Percentiles rank a stretch among this genome's conserved stretches.
Conservation (phyloP, 768 basidiomycete genomes). For the Suillus decipiens region DNA sequence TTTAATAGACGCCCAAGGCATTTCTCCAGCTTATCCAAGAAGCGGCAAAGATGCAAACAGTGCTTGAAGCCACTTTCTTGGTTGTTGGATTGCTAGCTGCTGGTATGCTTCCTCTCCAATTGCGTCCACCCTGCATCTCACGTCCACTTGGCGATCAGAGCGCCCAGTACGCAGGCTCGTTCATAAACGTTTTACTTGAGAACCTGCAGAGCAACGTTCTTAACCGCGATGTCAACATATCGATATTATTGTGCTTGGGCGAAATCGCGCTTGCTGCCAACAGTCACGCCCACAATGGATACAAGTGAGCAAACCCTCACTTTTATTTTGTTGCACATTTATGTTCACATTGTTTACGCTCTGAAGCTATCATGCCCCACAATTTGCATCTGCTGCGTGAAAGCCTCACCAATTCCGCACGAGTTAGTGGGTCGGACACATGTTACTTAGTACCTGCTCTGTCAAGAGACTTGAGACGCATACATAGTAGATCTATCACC, state of each 20-base stretch:
- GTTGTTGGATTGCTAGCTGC: slow-evolving; percentile 86
- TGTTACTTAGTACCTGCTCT: no score
- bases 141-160: slow-evolving; percentile 88
- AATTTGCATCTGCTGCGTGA: no score
- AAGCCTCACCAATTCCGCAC: no score
- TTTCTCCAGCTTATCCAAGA: slow-evolving; percentile 83
- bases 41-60: slow-evolving; percentile 90
- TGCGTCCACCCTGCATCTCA: slow-evolving; percentile 49
- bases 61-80: slow-evolving; percentile 95
- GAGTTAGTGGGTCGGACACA: no score
- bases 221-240: slow-evolving; percentile 93
- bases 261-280: slow-evolving; percentile 95
- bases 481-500: no score
- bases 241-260: slow-evolving; percentile 92
- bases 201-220: slow-evolving; percentile 89
- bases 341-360: no score
- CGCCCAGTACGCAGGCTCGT: slow-evolving; percentile 77
- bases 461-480: no score
- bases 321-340: no score
- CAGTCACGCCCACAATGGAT: no score
- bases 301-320: no score
- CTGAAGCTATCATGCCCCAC: no score
- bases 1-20: no score
- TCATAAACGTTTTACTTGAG: slow-evolving; percentile 92
- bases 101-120: slow-evolving; percentile 40